phyloP scores from a whole-genome alignment of 306 rosid genomes.

The Carpinus viminea region DNA sequence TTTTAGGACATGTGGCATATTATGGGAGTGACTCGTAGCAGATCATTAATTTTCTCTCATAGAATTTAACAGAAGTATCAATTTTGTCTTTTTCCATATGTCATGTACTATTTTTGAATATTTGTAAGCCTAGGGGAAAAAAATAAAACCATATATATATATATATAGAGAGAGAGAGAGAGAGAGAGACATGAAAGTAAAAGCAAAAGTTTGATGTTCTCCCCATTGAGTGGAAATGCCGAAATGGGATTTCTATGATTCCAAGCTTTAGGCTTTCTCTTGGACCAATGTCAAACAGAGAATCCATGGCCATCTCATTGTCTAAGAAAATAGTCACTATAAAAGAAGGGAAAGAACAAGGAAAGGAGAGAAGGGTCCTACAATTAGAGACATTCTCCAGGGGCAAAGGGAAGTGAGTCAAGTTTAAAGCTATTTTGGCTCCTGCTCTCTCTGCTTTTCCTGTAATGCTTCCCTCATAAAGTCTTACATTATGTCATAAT shows the following conservation, averaged over 20 bases:
- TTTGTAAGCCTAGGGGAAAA: too few species aligned
- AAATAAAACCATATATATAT: too few species aligned
- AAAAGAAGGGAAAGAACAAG: conserved; percentile 24
- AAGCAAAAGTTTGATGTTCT: conserved; percentile 21
- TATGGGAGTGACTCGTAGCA: too few species aligned
- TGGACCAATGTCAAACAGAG: conserved; percentile 28
- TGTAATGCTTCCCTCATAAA: too few species aligned
- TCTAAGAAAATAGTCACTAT: conserved; percentile 5
- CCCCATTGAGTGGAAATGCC: not conserved
- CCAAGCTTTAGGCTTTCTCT: conserved; percentile 31
- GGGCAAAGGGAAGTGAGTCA: not conserved
- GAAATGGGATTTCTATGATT: not conserved
- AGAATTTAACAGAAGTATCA: too few species aligned
- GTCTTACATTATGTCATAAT: too few species aligned
- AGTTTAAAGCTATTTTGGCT: not conserved
- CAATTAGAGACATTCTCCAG: conserved; percentile 1
- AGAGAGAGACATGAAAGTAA: not conserved
- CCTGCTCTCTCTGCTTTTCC: too few species aligned
- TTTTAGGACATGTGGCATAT: too few species aligned
- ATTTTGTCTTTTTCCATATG: too few species aligned
- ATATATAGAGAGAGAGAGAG: too few species aligned
- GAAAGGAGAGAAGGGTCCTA: not conserved
- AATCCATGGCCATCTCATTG: conserved; percentile 8
- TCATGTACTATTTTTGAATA: too few species aligned
- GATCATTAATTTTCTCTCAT: too few species aligned